Conservation (phyloP, 2,329 filamentous ascomycete genomes). For the Colletotrichum salicis region DNA sequence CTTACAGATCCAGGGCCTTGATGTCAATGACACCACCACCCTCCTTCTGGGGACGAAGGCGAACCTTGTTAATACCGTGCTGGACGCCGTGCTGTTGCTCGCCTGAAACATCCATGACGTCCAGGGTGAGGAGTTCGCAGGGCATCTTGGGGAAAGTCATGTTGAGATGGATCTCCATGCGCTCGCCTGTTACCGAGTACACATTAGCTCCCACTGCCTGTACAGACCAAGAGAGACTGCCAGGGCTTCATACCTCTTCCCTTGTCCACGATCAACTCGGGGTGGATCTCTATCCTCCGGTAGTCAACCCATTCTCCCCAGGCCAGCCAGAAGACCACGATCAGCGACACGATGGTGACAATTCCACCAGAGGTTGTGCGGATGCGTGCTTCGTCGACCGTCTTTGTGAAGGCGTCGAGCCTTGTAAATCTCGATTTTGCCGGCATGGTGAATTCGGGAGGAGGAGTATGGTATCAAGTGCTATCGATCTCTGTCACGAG, state of each 20-base stretch:
- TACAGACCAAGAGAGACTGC: neutral
- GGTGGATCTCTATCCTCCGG: conserved; percentile 83
- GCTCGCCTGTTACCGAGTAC: conserved; percentile 73
- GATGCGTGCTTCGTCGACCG: conserved; percentile 96
- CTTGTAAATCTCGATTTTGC: conserved; percentile 93
- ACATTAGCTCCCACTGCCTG: conserved; percentile 39
- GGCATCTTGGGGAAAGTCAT: conserved; percentile 94
- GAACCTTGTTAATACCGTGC: conserved; percentile 92
- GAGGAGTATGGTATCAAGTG: conserved; percentile 1
- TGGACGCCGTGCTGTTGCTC: conserved; percentile 95
- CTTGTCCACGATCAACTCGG: conserved; percentile 96
- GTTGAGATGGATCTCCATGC: conserved; percentile 99
- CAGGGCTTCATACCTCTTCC: conserved; percentile 75
- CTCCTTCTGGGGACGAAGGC: conserved; percentile 76
- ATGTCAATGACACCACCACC: conserved; percentile 81
- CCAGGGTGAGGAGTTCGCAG: conserved; percentile 93
- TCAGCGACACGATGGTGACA: conserved; percentile 89
- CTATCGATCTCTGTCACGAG: conserved; percentile 15
- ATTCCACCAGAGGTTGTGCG: conserved; percentile 95
- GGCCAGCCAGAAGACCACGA: conserved; percentile 88
- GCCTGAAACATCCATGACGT: conserved; percentile 99
- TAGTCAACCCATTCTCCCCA: conserved; percentile 98
- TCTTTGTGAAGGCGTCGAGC: conserved; percentile 99
- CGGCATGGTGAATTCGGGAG: conserved; percentile 68
- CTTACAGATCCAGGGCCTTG: conserved; percentile 74